Conservation (phyloP, 257 asterid genomes). For the Solanum chiquidenum region DNA sequence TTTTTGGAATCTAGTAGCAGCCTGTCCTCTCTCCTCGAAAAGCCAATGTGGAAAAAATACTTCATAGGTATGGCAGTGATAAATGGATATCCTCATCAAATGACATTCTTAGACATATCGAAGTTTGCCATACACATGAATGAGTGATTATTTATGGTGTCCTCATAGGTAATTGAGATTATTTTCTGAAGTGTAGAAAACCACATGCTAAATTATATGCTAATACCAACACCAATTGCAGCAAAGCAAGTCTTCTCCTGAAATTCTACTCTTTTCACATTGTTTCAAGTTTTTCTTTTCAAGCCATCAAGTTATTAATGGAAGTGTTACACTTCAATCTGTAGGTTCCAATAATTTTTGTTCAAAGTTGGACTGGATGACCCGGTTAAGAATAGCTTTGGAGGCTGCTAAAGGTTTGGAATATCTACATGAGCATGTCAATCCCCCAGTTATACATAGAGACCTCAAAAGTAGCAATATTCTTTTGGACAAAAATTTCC, state of each 20-base stretch:
- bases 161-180: background rate
- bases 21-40: background rate
- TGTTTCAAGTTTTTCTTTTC: background rate
- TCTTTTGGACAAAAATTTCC: constrained; percentile 66
- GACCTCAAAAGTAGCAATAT: constrained; percentile 95
- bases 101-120: background rate
- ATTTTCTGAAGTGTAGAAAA: background rate
- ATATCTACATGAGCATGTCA: constrained; percentile 76
- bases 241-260: background rate
- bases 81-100: background rate
- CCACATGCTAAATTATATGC: background rate
- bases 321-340: background rate
- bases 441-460: constrained; percentile 81
- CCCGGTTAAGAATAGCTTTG: constrained; percentile 72
- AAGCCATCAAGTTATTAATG: background rate
- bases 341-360: constrained; percentile 40
- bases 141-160: background rate
- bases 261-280: background rate
- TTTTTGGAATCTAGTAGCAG: background rate
- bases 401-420: constrained; percentile 94
- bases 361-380: constrained; percentile 68
- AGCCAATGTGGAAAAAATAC: background rate
- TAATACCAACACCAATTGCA: background rate
- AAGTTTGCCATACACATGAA: background rate
- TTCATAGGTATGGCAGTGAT: background rate